These are phyloP conservation scores for Cercophora samala DNA, from an alignment of 495 filamentous ascomycete species.

Conservation along the genomic window DNA sequence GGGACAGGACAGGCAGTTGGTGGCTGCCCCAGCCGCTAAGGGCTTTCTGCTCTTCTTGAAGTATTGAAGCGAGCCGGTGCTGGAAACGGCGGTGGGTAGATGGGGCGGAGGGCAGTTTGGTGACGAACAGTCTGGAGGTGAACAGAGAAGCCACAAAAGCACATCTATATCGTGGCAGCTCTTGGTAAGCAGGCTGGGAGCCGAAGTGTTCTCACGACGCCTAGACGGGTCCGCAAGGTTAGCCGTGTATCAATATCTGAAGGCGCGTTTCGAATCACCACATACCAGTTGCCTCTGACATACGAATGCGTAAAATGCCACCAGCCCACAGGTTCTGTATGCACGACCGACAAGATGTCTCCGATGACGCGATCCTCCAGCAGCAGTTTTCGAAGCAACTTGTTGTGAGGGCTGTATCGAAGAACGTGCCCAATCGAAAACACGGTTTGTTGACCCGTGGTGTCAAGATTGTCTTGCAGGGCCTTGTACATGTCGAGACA, in stretches of 20 bases:
- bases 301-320: constrained; percentile 97
- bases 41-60: constrained; percentile 76
- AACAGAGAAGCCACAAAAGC: constrained; percentile 81
- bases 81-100: constrained; percentile 68
- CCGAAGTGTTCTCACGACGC: constrained; percentile 69
- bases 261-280: neutral
- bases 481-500: constrained; percentile 70
- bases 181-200: constrained; percentile 83
- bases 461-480: constrained; percentile 27
- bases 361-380: constrained; percentile 71
- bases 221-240: neutral
- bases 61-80: constrained; percentile 67
- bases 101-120: constrained; percentile 52
- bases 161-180: constrained; percentile 94
- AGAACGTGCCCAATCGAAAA: constrained; percentile 85
- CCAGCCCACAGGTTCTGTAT: constrained; percentile 91
- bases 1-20: constrained; percentile 80
- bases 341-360: constrained; percentile 81
- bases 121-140: constrained; percentile 46
- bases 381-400: constrained; percentile 72
- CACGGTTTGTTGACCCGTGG: constrained; percentile 43
- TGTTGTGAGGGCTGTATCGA: constrained; percentile 88
- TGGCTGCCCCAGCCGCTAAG: constrained; percentile 63
- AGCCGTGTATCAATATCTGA: neutral
- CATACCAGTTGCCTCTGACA: constrained; percentile 79